Evolutionary conservation across 495 filamentous ascomycete species (phyloP).

Genomic region (Podospora fimiseda): DNA sequence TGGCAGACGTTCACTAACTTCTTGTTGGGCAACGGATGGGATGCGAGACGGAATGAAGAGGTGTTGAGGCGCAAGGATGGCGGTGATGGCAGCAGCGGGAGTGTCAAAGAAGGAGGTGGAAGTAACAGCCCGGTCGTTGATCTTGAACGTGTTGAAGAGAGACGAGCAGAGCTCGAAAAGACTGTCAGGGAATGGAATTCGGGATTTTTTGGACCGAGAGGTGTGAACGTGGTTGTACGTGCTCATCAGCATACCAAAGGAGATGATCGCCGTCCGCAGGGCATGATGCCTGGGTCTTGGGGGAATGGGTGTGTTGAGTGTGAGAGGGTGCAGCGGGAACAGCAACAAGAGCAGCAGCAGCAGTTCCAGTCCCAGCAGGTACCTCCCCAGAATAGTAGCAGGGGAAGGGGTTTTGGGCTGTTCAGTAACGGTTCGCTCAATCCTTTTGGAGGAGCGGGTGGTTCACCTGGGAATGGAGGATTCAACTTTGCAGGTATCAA

Average conservation of each 20-base stretch:
- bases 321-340: background rate
- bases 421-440: background rate
- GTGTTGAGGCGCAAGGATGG: constrained; percentile 33
- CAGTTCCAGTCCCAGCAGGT: background rate
- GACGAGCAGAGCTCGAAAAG: constrained; percentile 20
- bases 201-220: constrained; percentile 42
- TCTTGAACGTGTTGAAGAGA: background rate
- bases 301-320: too few relatives aligned
- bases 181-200: constrained; percentile 47
- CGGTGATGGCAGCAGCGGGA: constrained; percentile 15
- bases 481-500: constrained; percentile 30
- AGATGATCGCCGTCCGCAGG: background rate
- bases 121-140: background rate
- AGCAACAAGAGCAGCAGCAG: background rate
- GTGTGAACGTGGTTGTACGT: constrained; percentile 17
- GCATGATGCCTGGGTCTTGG: too few relatives aligned
- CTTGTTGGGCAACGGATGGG: constrained; percentile 27
- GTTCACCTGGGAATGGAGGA: constrained; percentile 10
- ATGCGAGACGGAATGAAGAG: constrained; percentile 25
- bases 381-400: background rate
- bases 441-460: background rate
- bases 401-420: background rate
- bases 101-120: background rate
- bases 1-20: constrained; percentile 48
- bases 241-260: background rate